Percentiles rank a stretch among this genome's conserved stretches.
These are phyloP conservation scores for Russula griseocarnosa DNA, from an alignment of 768 basidiomycete species.

Conservation along the genomic window DNA sequence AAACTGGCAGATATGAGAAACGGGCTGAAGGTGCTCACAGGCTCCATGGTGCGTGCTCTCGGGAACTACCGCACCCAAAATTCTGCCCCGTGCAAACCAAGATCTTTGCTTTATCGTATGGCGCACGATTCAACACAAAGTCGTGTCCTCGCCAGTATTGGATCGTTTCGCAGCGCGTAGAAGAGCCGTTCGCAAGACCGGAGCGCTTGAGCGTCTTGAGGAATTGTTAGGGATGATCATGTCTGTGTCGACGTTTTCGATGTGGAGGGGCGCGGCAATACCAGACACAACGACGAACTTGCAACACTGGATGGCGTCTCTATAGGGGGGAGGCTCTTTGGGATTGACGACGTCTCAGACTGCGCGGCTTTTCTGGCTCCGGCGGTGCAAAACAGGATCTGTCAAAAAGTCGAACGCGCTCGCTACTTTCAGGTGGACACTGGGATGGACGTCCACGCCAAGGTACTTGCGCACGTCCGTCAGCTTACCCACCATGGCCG, in stretches of 20 bases:
- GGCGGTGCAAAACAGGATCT: constrained; percentile 47
- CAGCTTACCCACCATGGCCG: constrained; percentile 55
- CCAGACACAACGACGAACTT: constrained; percentile 50
- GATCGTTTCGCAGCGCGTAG: constrained; percentile 49
- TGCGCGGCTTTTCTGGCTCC: constrained; percentile 33
- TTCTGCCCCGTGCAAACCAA: constrained; percentile 57
- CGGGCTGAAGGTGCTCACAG: constrained; percentile 34
- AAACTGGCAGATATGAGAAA: neutral
- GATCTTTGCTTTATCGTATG: constrained; percentile 50
- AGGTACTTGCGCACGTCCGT: constrained; percentile 56
- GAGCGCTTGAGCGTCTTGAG: constrained; percentile 63
- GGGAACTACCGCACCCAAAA: constrained; percentile 60
- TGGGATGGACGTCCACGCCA: constrained; percentile 33
- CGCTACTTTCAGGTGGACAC: constrained; percentile 60
- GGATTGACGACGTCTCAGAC: constrained; percentile 29
- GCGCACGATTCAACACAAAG: constrained; percentile 58
- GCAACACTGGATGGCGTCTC: constrained; percentile 35
- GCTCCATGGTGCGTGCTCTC: constrained; percentile 61
- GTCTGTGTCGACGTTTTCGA: constrained; percentile 60
- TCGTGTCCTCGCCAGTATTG: constrained; percentile 52
- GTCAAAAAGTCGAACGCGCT: constrained; percentile 75
- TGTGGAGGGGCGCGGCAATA: constrained; percentile 51
- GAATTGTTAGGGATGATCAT: constrained; percentile 65
- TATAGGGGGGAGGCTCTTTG: constrained; percentile 30
- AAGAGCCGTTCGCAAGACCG: constrained; percentile 57